A percentile compares a stretch with the other conserved stretches of the same genome.
These are phyloP conservation scores for Acacia acuminata DNA, from an alignment of 306 rosid genomes.

Conservation along the genomic window DNA sequence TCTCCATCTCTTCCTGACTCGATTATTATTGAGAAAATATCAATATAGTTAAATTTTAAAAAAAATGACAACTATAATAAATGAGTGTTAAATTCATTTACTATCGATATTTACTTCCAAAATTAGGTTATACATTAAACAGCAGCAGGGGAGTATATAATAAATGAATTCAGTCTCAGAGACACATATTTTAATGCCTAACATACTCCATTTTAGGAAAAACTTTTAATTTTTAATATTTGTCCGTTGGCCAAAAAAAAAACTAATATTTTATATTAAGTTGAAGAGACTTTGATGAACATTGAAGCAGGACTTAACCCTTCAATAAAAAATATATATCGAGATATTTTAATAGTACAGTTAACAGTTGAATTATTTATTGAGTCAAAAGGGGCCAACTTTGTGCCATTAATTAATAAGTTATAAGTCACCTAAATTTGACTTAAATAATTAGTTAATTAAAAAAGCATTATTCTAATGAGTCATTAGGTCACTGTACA, in stretches of 20 bases:
- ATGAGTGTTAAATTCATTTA: too few species aligned
- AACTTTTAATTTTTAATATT: background rate
- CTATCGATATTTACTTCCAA: too few species aligned
- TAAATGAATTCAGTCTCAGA: too few species aligned
- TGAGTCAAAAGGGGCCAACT: background rate
- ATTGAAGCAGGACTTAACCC: background rate
- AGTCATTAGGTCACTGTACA: background rate
- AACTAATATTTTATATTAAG: background rate
- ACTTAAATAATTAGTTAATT: background rate
- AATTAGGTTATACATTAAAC: too few species aligned
- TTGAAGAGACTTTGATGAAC: background rate
- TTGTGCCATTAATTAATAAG: background rate
- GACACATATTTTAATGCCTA: too few species aligned
- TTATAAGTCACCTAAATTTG: background rate
- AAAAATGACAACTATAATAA: too few species aligned
- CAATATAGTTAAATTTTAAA: too few species aligned
- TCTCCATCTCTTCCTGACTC: too few species aligned
- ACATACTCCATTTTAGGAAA: too few species aligned
- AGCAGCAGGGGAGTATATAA: too few species aligned
- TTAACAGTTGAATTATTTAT: background rate
- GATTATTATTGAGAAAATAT: too few species aligned
- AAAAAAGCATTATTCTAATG: background rate
- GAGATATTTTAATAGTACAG: background rate
- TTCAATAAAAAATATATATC: background rate
- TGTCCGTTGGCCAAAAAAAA: background rate